Conservation (phyloP, 2,329 filamentous ascomycete species). For the Tolypocladium ophioglossoides region DNA sequence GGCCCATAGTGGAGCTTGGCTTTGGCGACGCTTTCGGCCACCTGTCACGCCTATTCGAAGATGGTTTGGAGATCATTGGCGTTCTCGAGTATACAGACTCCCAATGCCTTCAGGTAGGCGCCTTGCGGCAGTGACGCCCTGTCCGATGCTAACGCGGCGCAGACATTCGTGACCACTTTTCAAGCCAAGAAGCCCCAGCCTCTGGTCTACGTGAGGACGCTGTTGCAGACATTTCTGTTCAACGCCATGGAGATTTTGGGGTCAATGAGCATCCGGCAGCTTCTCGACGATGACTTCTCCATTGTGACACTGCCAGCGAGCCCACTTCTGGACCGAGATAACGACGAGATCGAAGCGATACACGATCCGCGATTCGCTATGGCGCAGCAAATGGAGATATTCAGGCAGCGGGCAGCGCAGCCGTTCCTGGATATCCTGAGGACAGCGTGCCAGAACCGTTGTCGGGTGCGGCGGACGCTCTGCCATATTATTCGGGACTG, state of each 20-base stretch:
- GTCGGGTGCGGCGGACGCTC: slow-evolving; percentile 79
- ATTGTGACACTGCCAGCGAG: slow-evolving; percentile 65
- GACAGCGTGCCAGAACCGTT: slow-evolving; percentile 80
- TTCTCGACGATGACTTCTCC: slow-evolving; percentile 75
- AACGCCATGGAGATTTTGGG: slow-evolving; percentile 61
- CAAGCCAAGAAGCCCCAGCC: slow-evolving; percentile 74
- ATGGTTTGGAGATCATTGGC: slow-evolving; percentile 58
- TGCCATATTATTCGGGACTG: slow-evolving; percentile 75
- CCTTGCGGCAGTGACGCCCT: not conserved
- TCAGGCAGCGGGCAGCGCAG: slow-evolving; percentile 49
- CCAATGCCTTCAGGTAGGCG: slow-evolving; percentile 56
- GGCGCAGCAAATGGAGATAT: slow-evolving; percentile 61
- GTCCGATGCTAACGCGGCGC: not conserved
- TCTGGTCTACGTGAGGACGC: slow-evolving; percentile 69
- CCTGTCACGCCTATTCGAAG: slow-evolving; percentile 59
- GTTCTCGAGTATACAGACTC: slow-evolving; percentile 59
- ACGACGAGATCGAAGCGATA: slow-evolving; percentile 66
- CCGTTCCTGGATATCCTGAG: slow-evolving; percentile 78
- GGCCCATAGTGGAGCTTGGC: slow-evolving; percentile 72
- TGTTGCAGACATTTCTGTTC: slow-evolving; percentile 68
- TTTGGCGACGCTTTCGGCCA: slow-evolving; percentile 62
- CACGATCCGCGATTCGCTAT: slow-evolving; percentile 66
- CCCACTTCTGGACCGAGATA: slow-evolving; percentile 58
- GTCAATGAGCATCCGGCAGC: slow-evolving; percentile 55
- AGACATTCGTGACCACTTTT: slow-evolving; percentile 67